Evolutionary conservation across 2,329 filamentous ascomycete species (phyloP).

Genomic region (Penicillium concentricum): DNA sequence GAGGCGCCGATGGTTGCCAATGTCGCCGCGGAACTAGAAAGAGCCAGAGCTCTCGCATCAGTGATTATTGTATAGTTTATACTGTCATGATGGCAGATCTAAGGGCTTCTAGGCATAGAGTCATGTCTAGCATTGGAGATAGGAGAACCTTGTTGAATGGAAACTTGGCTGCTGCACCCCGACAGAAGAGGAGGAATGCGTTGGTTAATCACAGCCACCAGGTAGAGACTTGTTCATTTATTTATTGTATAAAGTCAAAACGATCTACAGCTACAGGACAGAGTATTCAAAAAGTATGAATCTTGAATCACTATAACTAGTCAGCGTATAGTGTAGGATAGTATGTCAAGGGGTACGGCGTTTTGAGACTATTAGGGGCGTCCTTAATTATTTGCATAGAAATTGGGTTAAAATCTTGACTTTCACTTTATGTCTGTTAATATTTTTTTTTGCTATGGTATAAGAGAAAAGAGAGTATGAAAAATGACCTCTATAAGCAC

Average conservation of each 20-base stretch:
- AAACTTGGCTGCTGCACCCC: not conserved
- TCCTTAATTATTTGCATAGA: not conserved
- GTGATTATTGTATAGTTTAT: not conserved
- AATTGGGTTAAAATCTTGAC: not conserved
- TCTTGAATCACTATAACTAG: accelerated
- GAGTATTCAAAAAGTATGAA: not conserved
- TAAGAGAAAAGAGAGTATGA: not conserved
- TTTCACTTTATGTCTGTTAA: not conserved
- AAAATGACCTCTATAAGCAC: not conserved
- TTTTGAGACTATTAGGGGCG: not conserved
- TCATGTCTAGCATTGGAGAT: not conserved
- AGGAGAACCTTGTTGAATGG: not conserved
- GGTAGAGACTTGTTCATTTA: not conserved
- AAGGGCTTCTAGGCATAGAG: not conserved
- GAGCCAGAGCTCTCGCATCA: not conserved
- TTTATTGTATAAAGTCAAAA: not conserved
- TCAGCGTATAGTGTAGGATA: not conserved
- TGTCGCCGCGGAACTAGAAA: not conserved
- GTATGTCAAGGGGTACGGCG: not conserved
- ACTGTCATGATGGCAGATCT: no score
- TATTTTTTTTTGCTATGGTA: not conserved
- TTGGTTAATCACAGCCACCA: not conserved
- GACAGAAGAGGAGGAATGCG: not conserved
- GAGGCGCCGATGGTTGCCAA: not conserved
- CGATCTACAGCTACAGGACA: not conserved